Base-by-base conservation (phyloP, 257 asterid genomes). In the Thymus mandschuricus region DNA sequence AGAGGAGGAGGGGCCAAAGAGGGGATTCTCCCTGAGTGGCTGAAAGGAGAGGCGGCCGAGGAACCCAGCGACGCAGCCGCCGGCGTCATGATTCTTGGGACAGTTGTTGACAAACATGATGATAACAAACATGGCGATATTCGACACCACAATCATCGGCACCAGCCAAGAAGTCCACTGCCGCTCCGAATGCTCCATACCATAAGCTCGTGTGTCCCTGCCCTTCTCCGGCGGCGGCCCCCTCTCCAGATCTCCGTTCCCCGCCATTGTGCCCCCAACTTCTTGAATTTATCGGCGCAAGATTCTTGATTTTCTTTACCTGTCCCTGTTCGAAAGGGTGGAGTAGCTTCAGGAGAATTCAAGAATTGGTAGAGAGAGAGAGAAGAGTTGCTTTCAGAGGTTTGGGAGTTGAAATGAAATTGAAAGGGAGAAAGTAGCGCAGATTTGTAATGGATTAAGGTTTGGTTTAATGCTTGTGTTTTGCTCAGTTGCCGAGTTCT, bases 141-240 rank as follows among this genome's bases (percentile, higher is more conserved):
- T 95, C 2, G 94, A 96, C 50, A 92, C 94, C 49, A 95, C 89
- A 11, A 95, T 90, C 94, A 89, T 74, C 11, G 97, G 96, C 62
- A 95, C 96, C 40, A 95, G 86, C 98, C 98, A 95, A 38, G 99
- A 86, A 46, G 96, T 89, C 99, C 99, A 89, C 50, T 86, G 94
- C 31, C 82, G 86, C 58, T 92, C 98, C 9, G 92, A 79, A 64
- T 76, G 41, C 29, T 83, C 97, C 78, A 80, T 69, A 54, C 83
- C 87, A 52, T 84, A 49, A 51, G 3, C 21, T 10, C 68, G 80
- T 35, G 80, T 59, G 70, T 76, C 75, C 69, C 85, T 84, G 72
- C 62, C 50, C 76, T 87, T 89, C 2, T 82, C 31, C 41, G 77
- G 70, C 4, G 81, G 59, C 1, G 80, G 60, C 1, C 86, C 92